phyloP scores from a whole-genome alignment of 1,284 basidiomycete species.

The Ceratobasidium sp. region DNA sequence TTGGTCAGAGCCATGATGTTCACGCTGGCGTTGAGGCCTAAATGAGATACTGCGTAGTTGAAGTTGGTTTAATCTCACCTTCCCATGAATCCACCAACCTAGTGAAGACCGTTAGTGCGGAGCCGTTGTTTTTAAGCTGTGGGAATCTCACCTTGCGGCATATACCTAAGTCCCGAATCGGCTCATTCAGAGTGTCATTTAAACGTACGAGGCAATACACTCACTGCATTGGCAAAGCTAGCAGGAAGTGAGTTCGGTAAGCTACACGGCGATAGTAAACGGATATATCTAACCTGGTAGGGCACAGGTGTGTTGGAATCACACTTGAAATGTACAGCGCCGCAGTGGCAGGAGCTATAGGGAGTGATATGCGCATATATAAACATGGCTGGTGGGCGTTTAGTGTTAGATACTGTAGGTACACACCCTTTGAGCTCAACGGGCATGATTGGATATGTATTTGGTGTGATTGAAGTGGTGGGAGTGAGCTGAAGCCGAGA shows the following conservation, averaged over 20 bases:
- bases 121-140: too few relatives aligned
- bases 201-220: not conserved
- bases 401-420: not conserved
- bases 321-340: slow-evolving; percentile 34
- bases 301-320: slow-evolving; percentile 31
- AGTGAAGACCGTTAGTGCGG: too few relatives aligned
- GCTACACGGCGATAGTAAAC: not conserved
- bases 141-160: slow-evolving; percentile 30
- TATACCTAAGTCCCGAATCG: slow-evolving; percentile 7
- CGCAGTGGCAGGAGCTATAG: slow-evolving; percentile 35
- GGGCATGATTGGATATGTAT: slow-evolving; percentile 8
- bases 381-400: not conserved
- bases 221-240: slow-evolving; percentile 37
- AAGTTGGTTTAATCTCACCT: slow-evolving; percentile 1
- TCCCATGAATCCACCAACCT: slow-evolving; percentile 39
- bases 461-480: not conserved
- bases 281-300: slow-evolving; percentile 23
- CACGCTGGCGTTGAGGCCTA: not conserved
- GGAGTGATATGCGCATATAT: not conserved
- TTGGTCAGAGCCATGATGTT: slow-evolving; percentile 38
- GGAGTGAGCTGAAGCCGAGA: too few relatives aligned
- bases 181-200: not conserved
- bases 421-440: slow-evolving; percentile 30
- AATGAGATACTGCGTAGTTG: not conserved
- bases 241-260: not conserved